Base-by-base conservation (phyloP, 2,329 filamentous ascomycete species). In the Tolypocladium inflatum region DNA sequence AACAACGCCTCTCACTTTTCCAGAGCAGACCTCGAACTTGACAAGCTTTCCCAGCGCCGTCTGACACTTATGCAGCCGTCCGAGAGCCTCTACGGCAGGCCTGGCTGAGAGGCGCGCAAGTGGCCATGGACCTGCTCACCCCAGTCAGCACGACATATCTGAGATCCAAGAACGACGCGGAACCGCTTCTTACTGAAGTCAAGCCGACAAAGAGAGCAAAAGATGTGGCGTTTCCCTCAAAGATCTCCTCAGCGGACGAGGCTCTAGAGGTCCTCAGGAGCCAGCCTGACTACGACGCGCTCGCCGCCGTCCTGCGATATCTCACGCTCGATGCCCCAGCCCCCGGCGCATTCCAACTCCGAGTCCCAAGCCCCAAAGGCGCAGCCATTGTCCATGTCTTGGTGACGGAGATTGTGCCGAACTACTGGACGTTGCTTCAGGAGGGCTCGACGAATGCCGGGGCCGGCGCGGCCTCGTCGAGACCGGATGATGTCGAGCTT, bases 321-420 rank as follows among this genome's bases (percentile, higher is more conserved):
- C 73, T 90, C 4, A 65, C 70, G 30, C 65, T 71, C 21, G 54
- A 63, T 41, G 52, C 61, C n/a, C 55, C 59, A 50, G 54, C 51
- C 1, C 43, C 64, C 2, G 60, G 61, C 19, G 50, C 57, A 7
- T 70, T 72, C 56, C 61, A 59, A 19, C 58, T 73, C 11, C 65
- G 66, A 11, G 56, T 59, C 3, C 86, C 90, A 4, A 81, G 81
- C 38, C 86, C 92, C 1, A 75, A 84, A 60, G 83, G 85, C 58
- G 85, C 90, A 23, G 89, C 91, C 64, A 83, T 97, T 38, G 78
- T 93, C 56, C 86, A 91, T 67, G 75, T 83, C 3, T 74, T 99
- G 41, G 84, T 95, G 59, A 86, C 82, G 19, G 83, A 86, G 38
- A 91, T 89, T 33, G 76, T 91, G 9, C 89, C 90, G 1, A 89